phyloP scores from a whole-genome alignment of 2,329 filamentous ascomycete species.

The Lizonia empirigonia region DNA sequence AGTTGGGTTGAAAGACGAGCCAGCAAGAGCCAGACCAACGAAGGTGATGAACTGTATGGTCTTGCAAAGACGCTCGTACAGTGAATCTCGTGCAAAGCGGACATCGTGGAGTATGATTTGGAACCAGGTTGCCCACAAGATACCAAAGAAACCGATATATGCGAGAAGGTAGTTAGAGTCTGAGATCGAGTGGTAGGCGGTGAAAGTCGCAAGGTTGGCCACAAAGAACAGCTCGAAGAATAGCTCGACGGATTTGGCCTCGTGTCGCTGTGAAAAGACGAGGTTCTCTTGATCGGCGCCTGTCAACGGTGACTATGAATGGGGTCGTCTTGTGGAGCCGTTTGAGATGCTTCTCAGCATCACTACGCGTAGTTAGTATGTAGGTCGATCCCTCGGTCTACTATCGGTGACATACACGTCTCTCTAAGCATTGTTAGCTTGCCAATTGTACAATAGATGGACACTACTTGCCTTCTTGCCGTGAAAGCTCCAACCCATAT shows the following conservation, averaged over 20 bases:
- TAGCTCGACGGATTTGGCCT: constrained; percentile 48
- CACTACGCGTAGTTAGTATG: constrained; percentile 28
- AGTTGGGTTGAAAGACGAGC: constrained; percentile 43
- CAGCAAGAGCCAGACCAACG: constrained; percentile 46
- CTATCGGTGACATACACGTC: constrained; percentile 31
- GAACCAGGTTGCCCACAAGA: constrained; percentile 49
- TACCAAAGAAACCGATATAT: constrained; percentile 49
- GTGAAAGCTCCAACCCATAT: constrained; percentile 43
- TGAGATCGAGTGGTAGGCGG: constrained; percentile 48
- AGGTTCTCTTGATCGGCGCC: constrained; percentile 45
- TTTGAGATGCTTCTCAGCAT: constrained; percentile 45
- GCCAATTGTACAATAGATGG: background rate
- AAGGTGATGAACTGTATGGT: constrained; percentile 46
- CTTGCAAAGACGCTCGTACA: constrained; percentile 48
- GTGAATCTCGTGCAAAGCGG: constrained; percentile 46
- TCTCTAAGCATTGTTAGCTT: constrained; percentile 21
- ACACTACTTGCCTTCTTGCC: constrained; percentile 29
- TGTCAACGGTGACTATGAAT: constrained; percentile 42
- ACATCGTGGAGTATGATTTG: constrained; percentile 50
- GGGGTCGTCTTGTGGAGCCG: constrained; percentile 43
- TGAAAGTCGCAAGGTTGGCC: constrained; percentile 49
- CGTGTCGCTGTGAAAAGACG: constrained; percentile 47
- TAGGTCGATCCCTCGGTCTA: background rate
- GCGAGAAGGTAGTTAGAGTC: constrained; percentile 40
- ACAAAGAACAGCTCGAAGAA: constrained; percentile 45